phyloP scores from a whole-genome alignment of 2,329 filamentous ascomycete genomes.

The Xylaria sp. region DNA sequence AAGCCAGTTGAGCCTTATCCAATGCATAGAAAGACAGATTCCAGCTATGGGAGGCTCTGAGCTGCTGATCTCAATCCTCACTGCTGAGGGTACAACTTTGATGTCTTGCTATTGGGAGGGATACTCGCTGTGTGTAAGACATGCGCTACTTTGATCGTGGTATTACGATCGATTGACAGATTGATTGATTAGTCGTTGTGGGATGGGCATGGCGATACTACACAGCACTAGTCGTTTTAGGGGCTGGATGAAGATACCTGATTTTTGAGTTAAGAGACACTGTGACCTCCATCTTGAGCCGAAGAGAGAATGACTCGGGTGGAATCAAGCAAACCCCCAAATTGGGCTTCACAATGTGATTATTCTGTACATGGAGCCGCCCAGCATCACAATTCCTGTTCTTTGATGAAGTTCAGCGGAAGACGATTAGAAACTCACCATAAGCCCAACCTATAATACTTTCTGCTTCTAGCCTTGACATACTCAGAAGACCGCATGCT shows the following conservation, averaged over 20 bases:
- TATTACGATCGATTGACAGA: background rate
- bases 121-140: background rate
- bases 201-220: conserved; percentile 4
- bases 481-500: background rate
- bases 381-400: too few relatives aligned
- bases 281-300: background rate
- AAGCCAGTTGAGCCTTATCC: too few relatives aligned
- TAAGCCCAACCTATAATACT: background rate
- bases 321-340: background rate
- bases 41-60: too few relatives aligned
- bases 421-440: background rate
- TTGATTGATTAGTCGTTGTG: background rate
- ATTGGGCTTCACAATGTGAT: background rate
- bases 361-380: too few relatives aligned
- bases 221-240: conserved; percentile 18
- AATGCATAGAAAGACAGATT: too few relatives aligned
- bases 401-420: background rate
- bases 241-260: conserved; percentile 22
- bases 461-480: background rate
- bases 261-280: conserved; percentile 15
- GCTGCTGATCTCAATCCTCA: background rate
- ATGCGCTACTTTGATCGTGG: too few relatives aligned
- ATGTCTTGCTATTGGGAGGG: background rate
- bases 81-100: too few relatives aligned
- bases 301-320: background rate